Evolutionary conservation across 345 rosid species (phyloP).

Genomic region (Excoecaria agallocha): DNA sequence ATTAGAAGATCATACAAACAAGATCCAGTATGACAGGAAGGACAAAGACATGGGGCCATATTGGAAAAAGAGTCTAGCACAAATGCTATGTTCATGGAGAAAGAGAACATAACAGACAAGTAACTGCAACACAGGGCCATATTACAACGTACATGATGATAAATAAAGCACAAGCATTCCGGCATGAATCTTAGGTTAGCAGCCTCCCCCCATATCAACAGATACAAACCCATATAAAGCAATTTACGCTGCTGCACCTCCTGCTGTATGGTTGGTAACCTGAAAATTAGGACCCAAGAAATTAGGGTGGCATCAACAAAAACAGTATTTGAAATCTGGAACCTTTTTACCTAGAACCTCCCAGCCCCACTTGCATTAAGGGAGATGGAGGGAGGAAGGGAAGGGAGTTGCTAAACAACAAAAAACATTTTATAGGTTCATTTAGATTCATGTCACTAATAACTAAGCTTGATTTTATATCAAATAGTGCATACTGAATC

Average conservation of each 20-base stretch:
- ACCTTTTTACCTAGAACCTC: background rate
- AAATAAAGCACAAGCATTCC: slow-evolving; percentile 96
- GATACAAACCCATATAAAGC: slow-evolving; percentile 92
- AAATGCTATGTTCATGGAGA: background rate
- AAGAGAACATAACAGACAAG: background rate
- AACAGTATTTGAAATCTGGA: background rate
- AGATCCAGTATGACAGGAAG: background rate
- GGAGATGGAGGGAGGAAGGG: background rate
- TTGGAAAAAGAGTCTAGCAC: background rate
- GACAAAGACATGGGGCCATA: background rate
- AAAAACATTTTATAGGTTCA: background rate
- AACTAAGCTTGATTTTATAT: background rate
- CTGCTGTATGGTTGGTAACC: slow-evolving; percentile 99
- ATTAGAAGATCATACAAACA: background rate
- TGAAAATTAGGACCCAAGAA: slow-evolving; percentile 30
- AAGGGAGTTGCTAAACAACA: background rate
- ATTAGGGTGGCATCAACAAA: background rate
- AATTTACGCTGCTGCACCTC: slow-evolving; percentile 98
- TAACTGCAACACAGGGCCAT: slow-evolving; percentile 1
- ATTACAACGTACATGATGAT: slow-evolving; percentile 83
- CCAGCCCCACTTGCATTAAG: background rate
- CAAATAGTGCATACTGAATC: background rate
- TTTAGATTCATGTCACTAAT: slow-evolving; percentile 1
- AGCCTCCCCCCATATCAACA: slow-evolving; percentile 99
- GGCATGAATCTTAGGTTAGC: slow-evolving; percentile 99